Evolutionary conservation across 805 yeast genomes (phyloP), one percentile per base, ranked within the genome.

Genomic region (Allodekkera sacchari): DNA sequence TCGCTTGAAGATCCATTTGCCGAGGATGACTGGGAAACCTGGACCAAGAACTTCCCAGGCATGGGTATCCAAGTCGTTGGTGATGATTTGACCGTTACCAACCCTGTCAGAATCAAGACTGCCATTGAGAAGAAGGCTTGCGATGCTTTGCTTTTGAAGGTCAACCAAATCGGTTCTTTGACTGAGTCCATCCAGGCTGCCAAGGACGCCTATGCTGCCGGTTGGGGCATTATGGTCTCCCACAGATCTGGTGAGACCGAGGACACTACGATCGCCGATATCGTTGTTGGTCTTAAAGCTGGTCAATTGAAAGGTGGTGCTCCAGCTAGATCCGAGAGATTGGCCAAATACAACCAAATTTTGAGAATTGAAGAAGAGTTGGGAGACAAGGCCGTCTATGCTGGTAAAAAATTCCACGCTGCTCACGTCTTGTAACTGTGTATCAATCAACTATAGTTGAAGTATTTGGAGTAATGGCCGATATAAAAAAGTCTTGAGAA

Each of bases 241-340:
- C 98, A 89, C 85, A 87, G 98, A 80, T 88, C 96, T 54, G 98
- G 98, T 73, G 98, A 89, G 77, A 88, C 96, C 50, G 98, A 92
- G 74, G 98, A 92, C 71, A 81, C 94, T 57, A 80, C 84, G 74
- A 89, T 89, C 66, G 97, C 98, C 59, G 97, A 89, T 69, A 77
- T 89, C 63, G 73, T 85, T 57, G 98, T 92, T 55, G 97, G 97
- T 75, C 77, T 89, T 66, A 85, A 96, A 80, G 56, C 94, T 49
- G 98, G 96, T 64, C 97, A 89, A 77, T 83, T 89, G 70, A 89
- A 89, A 88, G 84, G 96, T 52, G 98, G 98, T 80, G 97, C 98
- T 63, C 97, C 97, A 62, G 95, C 96, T 53, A 88, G 98, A 76
- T 84, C 96, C 51, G 98, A 89, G 77, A 89, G 98, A 81, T 81